Percentiles rank a stretch among this genome's conserved stretches.
These are phyloP conservation scores for Cercospora brassicicola DNA, from an alignment of 2,329 filamentous ascomycete species.

Conservation along the genomic window DNA sequence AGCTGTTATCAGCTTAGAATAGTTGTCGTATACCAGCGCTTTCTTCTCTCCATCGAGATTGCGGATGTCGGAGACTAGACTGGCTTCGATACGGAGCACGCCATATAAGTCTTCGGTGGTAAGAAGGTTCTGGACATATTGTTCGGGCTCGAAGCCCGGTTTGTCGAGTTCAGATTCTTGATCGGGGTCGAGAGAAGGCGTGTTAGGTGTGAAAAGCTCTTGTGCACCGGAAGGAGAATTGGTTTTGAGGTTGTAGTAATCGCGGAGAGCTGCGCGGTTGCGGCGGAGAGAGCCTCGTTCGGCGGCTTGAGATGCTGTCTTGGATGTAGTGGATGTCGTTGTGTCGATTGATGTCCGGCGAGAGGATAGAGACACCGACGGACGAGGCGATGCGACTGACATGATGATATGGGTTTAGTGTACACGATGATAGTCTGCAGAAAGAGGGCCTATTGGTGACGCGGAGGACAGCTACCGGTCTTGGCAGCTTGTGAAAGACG, in stretches of 20 bases:
- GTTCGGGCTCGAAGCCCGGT: slow-evolving; percentile 69
- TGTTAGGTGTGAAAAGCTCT: slow-evolving; percentile 27
- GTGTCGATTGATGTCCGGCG: slow-evolving; percentile 64
- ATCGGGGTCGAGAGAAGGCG: slow-evolving; percentile 54
- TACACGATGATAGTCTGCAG: neutral
- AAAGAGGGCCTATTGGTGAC: neutral
- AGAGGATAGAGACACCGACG: slow-evolving; percentile 65
- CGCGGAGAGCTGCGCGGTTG: slow-evolving; percentile 83
- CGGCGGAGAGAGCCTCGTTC: slow-evolving; percentile 55
- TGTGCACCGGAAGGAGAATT: slow-evolving; percentile 9
- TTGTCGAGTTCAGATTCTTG: slow-evolving; percentile 71
- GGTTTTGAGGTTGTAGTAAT: slow-evolving; percentile 84
- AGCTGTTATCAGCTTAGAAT: slow-evolving; percentile 92
- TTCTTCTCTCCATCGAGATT: slow-evolving; percentile 95
- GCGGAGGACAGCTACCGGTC: slow-evolving; percentile 4
- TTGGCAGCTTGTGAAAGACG: neutral
- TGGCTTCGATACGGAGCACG: slow-evolving; percentile 68
- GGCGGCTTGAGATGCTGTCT: slow-evolving; percentile 29
- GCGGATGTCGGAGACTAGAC: slow-evolving; percentile 73
- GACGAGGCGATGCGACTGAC: slow-evolving; percentile 62
- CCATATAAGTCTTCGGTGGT: slow-evolving; percentile 65
- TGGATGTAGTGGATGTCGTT: slow-evolving; percentile 48
- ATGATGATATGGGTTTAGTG: slow-evolving; percentile 40
- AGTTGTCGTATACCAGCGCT: slow-evolving; percentile 96
- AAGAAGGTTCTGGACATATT: slow-evolving; percentile 64